Evolutionary conservation across 176 grass and related monocot species (phyloP).

Genomic region (Hsuehochloa calcarea): DNA sequence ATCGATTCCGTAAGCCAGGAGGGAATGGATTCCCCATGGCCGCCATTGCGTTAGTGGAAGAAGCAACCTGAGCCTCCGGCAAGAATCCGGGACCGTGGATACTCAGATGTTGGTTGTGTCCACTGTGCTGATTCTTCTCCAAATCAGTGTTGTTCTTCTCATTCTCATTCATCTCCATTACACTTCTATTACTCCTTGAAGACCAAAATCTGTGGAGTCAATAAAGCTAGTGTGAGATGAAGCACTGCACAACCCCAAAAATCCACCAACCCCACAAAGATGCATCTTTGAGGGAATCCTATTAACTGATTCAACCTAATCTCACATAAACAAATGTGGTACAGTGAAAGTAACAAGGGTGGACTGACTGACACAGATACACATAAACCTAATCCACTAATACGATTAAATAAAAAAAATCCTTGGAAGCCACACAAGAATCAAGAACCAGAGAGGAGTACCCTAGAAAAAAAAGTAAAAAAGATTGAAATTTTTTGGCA

Average conservation of each 20-base stretch:
- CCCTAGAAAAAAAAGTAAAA: not conserved
- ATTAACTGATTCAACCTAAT: not conserved
- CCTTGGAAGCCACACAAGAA: not conserved
- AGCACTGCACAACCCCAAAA: not conserved
- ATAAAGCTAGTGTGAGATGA: slow-evolving; percentile 15
- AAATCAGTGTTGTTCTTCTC: slow-evolving; percentile 38
- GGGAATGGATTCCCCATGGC: slow-evolving; percentile 35
- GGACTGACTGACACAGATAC: not conserved
- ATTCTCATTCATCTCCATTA: slow-evolving; percentile 46
- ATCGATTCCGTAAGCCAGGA: slow-evolving; percentile 40
- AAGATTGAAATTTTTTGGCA: not conserved
- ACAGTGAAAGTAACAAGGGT: slow-evolving; percentile 9
- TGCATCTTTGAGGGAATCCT: not conserved
- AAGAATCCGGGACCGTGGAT: slow-evolving; percentile 33
- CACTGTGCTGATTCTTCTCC: slow-evolving; percentile 39
- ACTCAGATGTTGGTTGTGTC: slow-evolving; percentile 10
- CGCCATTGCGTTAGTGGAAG: slow-evolving; percentile 7
- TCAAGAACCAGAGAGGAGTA: not conserved
- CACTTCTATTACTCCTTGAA: not conserved
- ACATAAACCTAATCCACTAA: slow-evolving; percentile 24
- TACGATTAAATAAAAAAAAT: not conserved
- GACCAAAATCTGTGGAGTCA: not conserved
- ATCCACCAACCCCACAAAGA: slow-evolving; percentile 4
- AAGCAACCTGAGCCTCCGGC: slow-evolving; percentile 7
- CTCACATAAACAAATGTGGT: slow-evolving; percentile 1